phyloP scores from a whole-genome alignment of 2,329 filamentous ascomycete species.

The Pyrenochaeta sp. region DNA sequence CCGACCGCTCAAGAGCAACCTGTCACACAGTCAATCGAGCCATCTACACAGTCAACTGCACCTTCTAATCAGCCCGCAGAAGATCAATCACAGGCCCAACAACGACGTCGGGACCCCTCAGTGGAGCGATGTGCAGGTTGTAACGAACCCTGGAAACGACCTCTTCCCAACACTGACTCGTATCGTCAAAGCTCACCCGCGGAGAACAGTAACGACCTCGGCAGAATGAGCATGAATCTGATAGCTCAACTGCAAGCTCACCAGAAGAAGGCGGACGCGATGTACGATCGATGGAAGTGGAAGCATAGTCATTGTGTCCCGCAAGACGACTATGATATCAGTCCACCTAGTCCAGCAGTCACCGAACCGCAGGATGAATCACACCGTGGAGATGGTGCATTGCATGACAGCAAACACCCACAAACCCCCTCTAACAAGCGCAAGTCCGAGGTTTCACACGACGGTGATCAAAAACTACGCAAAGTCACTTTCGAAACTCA shows the following conservation, averaged over 20 bases:
- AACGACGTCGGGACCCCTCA: slow-evolving; percentile 21
- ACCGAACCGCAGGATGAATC: slow-evolving; percentile 11
- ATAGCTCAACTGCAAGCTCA: slow-evolving; percentile 28
- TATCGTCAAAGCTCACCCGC: slow-evolving; percentile 18
- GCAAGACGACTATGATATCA: not conserved
- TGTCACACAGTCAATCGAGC: slow-evolving; percentile 16
- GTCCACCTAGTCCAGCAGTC: slow-evolving; percentile 4
- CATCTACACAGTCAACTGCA: slow-evolving; percentile 5
- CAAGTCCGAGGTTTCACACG: slow-evolving; percentile 24
- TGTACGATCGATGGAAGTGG: slow-evolving; percentile 25
- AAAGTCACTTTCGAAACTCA: slow-evolving; percentile 19
- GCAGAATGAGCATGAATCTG: slow-evolving; percentile 20
- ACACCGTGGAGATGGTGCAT: not conserved
- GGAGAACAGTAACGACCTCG: slow-evolving; percentile 23
- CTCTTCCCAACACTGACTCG: slow-evolving; percentile 22
- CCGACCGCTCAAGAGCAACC: slow-evolving; percentile 10
- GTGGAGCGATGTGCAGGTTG: slow-evolving; percentile 31
- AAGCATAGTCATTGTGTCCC: slow-evolving; percentile 16
- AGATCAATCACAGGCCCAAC: slow-evolving; percentile 11
- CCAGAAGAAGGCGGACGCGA: slow-evolving; percentile 25
- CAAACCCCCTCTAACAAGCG: slow-evolving; percentile 22
- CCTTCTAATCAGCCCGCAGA: slow-evolving; percentile 3
- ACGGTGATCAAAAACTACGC: slow-evolving; percentile 19
- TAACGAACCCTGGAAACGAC: slow-evolving; percentile 30
- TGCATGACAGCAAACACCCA: not conserved